A percentile compares a stretch with the other conserved stretches of the same genome.
Conservation (phyloP, 2,329 filamentous ascomycete species). For the Apiospora rasikravindrae region DNA sequence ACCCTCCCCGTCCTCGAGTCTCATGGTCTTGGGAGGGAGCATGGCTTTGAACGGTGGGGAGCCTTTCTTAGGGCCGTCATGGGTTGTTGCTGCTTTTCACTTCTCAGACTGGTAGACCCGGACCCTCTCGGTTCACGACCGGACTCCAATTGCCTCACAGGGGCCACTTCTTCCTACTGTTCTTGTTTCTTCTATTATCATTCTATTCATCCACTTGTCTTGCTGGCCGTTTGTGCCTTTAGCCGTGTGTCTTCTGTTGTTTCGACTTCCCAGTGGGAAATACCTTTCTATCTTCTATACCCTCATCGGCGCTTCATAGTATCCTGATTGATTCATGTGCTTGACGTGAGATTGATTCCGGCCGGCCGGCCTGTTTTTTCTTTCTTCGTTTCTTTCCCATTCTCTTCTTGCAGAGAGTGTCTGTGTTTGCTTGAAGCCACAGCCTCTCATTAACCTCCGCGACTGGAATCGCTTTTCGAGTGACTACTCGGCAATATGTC, state of each 20-base stretch:
- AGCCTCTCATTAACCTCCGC: conserved; percentile 35
- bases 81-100: background rate
- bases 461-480: conserved; percentile 50
- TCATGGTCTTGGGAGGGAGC: background rate
- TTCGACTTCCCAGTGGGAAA: conserved; percentile 20
- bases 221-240: conserved; percentile 14
- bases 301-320: conserved; percentile 29
- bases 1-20: conserved; percentile 1
- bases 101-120: background rate
- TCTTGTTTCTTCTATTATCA: conserved; percentile 16
- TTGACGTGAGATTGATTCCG: conserved; percentile 35
- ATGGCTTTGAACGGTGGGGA: conserved; percentile 8
- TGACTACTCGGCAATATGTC: conserved; percentile 46
- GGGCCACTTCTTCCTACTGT: conserved; percentile 17
- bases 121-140: conserved; percentile 12
- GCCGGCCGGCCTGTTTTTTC: conserved; percentile 46
- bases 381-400: conserved; percentile 30
- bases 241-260: conserved; percentile 20
- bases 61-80: background rate
- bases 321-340: conserved; percentile 45
- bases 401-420: conserved; percentile 33
- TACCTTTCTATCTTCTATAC: conserved; percentile 25
- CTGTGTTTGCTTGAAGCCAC: conserved; percentile 35
- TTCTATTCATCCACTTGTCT: conserved; percentile 19
- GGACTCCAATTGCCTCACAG: conserved; percentile 15